Conservation (phyloP, 2,329 filamentous ascomycete species). For the Diaporthe ampelina region DNA sequence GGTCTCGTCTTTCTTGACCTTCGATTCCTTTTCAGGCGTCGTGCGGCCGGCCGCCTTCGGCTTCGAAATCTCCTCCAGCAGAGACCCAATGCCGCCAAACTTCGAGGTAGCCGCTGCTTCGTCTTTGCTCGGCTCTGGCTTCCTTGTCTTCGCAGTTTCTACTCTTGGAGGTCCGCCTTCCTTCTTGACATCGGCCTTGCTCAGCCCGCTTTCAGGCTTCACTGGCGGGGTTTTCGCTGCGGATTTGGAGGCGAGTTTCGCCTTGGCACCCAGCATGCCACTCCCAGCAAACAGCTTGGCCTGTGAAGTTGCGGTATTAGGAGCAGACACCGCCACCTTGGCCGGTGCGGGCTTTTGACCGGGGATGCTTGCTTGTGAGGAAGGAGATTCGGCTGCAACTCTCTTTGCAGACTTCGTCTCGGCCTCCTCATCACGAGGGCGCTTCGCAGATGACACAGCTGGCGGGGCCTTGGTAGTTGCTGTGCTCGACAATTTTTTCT, state of each 20-base stretch:
- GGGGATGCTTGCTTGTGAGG: slow-evolving; percentile 40
- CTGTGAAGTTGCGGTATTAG: slow-evolving; percentile 30
- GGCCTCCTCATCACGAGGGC: slow-evolving; percentile 56
- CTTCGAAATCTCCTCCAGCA: slow-evolving; percentile 66
- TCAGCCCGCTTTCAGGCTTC: slow-evolving; percentile 41
- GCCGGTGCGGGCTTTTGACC: slow-evolving; percentile 39
- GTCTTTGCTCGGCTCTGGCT: slow-evolving; percentile 50
- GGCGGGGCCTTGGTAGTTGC: slow-evolving; percentile 43
- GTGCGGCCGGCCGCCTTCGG: slow-evolving; percentile 53
- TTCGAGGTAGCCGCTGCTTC: slow-evolving; percentile 49
- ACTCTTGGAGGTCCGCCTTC: slow-evolving; percentile 49
- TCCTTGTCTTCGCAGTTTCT: slow-evolving; percentile 43
- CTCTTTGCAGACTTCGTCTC: slow-evolving; percentile 56
- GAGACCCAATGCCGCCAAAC: slow-evolving; percentile 59
- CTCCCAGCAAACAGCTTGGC: slow-evolving; percentile 39
- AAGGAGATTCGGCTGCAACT: slow-evolving; percentile 50
- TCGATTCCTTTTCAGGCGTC: slow-evolving; percentile 41
- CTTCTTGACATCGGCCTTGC: slow-evolving; percentile 50
- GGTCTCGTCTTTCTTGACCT: slow-evolving; percentile 64
- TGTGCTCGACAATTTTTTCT: slow-evolving; percentile 43
- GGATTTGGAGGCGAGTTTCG: slow-evolving; percentile 48
- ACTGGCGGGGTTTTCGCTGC: slow-evolving; percentile 49
- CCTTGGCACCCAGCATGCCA: slow-evolving; percentile 39
- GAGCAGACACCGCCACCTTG: slow-evolving; percentile 36
- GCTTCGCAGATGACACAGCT: slow-evolving; percentile 50